Base-by-base conservation (phyloP, 345 rosid genomes). In the Rhodamnia argentea region DNA sequence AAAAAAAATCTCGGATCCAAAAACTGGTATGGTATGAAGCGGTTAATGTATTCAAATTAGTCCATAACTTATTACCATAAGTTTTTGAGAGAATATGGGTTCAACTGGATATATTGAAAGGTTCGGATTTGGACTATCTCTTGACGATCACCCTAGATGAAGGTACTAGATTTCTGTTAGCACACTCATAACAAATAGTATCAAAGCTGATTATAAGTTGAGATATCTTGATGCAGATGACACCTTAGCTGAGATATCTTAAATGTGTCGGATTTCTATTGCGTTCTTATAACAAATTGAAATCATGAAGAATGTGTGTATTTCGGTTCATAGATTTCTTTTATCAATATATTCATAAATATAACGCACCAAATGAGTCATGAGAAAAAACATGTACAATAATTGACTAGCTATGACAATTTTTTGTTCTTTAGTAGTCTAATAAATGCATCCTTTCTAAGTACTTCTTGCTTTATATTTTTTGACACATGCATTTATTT, bases 231-330 rank as follows among this genome's bases (percentile, higher is more conserved):
- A 51, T 51, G 52, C 52, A 51, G 13, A 51, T 51, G 4, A 12
- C 3, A 51, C 14, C 52, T 51, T 51, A 51, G 52, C 10, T 51
- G 52, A 51, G 52, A 51, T 51, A 51, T 51, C 14, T 51, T 51
- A 10, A 51, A 51, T 13, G 52, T 51, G 13, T 27, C 4, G 0
- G 2, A 2, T 27, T 32, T 27, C 0, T 60, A 7, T 32, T n/a
- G 52, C 14, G 13, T 3, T 13, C 37, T 60, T 37, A 0, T 27
- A 60, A 14, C 15, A 13, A 37, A 60, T 62, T 32, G 24, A 3
- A 70, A 18, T 26, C 7, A 18, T 70, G 23, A 37, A 44, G 26
- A 37, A 70, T 15, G 26, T 70, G 13, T 23, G 1, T 70, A 18
- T 70, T 70, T 20, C 6, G 26, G 78, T 32, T 32, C 47, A 32